phyloP scores from a whole-genome alignment of 768 basidiomycete species.

The Chalciporus pseudorubinellus region DNA sequence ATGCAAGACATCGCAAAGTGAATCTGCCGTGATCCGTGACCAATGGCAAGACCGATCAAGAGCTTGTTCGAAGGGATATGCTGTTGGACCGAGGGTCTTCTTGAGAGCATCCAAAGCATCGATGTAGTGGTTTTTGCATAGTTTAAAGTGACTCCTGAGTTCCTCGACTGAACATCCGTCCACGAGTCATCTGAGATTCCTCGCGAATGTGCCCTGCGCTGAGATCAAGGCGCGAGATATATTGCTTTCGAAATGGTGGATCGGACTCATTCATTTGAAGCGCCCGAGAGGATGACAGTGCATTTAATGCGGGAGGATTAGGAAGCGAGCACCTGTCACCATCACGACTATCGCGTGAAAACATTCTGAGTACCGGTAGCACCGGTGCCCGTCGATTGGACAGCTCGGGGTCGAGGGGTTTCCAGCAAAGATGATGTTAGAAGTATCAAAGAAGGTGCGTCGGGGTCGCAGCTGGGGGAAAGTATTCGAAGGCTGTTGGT shows the following conservation, averaged over 20 bases:
- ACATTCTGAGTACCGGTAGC: too few relatives aligned
- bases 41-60: conserved; percentile 25
- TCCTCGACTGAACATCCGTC: neutral
- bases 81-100: conserved; percentile 12
- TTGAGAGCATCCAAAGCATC: neutral
- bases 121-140: conserved; percentile 1
- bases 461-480: too few relatives aligned
- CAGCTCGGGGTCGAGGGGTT: too few relatives aligned
- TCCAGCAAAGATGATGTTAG: too few relatives aligned
- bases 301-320: neutral
- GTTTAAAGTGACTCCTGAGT: neutral
- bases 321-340: neutral
- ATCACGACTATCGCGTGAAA: too few relatives aligned
- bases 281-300: neutral
- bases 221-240: conserved; percentile 6
- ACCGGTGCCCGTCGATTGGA: too few relatives aligned
- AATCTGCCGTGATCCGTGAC: conserved; percentile 33
- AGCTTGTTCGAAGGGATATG: conserved; percentile 3
- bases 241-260: conserved; percentile 8
- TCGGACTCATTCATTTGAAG: neutral
- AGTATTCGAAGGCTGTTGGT: rapidly evolving
- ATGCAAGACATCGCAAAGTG: conserved; percentile 27
- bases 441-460: too few relatives aligned
- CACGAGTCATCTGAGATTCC: neutral
- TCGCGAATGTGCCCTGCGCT: conserved; percentile 10